Evolutionary conservation across 108 stramenopile species (phyloP), one percentile per base, ranked within the genome.

Genomic region (Stephanodiscus minutulus): DNA sequence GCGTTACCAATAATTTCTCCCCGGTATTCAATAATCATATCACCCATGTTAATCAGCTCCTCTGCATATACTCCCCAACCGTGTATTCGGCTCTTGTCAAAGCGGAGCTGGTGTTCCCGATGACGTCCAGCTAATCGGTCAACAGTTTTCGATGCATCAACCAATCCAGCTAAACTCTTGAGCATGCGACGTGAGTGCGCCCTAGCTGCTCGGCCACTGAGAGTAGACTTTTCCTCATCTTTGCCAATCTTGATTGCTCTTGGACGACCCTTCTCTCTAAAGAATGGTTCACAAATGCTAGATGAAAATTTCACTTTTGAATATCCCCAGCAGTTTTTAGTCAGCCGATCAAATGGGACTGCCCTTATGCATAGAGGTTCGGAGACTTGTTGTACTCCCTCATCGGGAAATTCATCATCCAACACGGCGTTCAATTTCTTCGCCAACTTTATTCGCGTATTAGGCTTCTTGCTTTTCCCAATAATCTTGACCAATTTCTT

Each of bases 21-120:
- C 41, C 91, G 64, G 75, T 98, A 98, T 75, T 98, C 98, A 28
- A 96, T 83, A 28, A 98, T 87, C 66, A 97, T 75, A 20, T 91
- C 95, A 27, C 87, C 91, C 33, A 77, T 70, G 37, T 55, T 64
- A 31, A 94, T 87, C 2, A 77, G 76, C 46, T 81, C 79, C 31
- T 91, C 86, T 3, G 89, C 82, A 71, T 91, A 91, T 6, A 94
- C 93, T 27, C 93, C 93, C 93, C 93, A 94, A 11, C 81, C 87
- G 73, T 94, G 90, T 47, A 94, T 90, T 12, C n/a, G 47, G 47
- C 87, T 88, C 28, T 85, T 81, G 24, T 79, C 90, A 61, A 94
- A 91, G 11, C 90, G 78, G 46, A 92, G 73, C 21, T 81, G 74
- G 5, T 80, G 74, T 72, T 92, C 91, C 31, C 70, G 61, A 53